Evolutionary conservation across 2,329 filamentous ascomycete species (phyloP), one percentile per base, ranked within the genome.

Genomic region (Sclerotinia minor): DNA sequence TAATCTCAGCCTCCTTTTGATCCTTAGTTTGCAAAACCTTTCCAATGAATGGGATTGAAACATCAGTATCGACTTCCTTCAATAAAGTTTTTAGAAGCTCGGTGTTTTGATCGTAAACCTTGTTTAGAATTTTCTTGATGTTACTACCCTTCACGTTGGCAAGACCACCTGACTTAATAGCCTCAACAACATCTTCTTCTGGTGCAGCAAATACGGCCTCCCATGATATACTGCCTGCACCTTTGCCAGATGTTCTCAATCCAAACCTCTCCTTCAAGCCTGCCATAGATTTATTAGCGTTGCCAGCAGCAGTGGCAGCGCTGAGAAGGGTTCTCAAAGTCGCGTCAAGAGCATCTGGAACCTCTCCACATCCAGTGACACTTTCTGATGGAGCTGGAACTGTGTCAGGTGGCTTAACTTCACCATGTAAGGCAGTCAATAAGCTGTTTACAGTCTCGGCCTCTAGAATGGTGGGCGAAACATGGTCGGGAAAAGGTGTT

Each of bases 181-280:
- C 85, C 63, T 89, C 80, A 57, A 85, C 85, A n/a, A 95, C 81
- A 7, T 89, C 85, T 50, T 84, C 80, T 5, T 85, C 76, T 1
- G 85, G 77, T 1, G 88, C 85, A 35, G 80, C 77, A 29, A 87
- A 85, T 1, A 94, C 88, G 13, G 85, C 86, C 72, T 92, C 86
- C 89, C 90, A 94, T 75, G 93, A 82, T 9, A 93, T 88, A 66
- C 89, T 91, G 3, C 89, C 89, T 72, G 89, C 87, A 6, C 89
- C 89, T 13, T 89, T 79, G 8, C 89, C 87, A 53, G 84, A 81
- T 44, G 87, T 76, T 4, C 89, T 79, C 24, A 86, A 81, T 0
- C 91, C 90, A 70, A 89, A 93, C 45, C 79, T 83, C 24, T 84
- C 75, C 3, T 89, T 85, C 0, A 95, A 81, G 0, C 87, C 88